Evolutionary conservation across 768 basidiomycete species (phyloP), one percentile per base, ranked within the genome.

Genomic region (Candolleomyces efflorescens): DNA sequence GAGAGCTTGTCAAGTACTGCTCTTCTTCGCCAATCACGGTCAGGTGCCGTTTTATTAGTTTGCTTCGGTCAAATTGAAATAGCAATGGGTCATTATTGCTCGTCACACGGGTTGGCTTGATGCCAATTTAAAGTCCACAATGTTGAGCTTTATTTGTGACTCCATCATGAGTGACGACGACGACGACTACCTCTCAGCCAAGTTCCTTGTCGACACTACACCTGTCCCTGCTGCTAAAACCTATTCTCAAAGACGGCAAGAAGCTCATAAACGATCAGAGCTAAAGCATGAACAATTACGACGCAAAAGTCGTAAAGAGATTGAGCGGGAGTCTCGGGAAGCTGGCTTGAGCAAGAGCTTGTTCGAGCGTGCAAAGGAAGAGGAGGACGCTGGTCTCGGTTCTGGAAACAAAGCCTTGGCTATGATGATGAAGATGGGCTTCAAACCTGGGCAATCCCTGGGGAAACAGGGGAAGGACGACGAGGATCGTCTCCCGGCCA

Each of bases 401-500:
- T 70, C 75, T 53, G 77, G 80, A 44, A 92, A 82, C 75, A 94
- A 92, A 68, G 92, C 92, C 7, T 74, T 94, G 54, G 80, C 82
- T 15, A 93, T 94, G 76, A 94, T 94, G 92, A 84, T 89, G 81
- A 93, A 90, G 74, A 94, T 94, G 92, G 92, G 92, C 0, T 94
- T 91, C 75, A 88, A 87, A 72, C 85, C 89, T 2, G 92, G 92
- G 15, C 84, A 92, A 68, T 78, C 89, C 13, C 78, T 94, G 26
- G 91, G 92, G 17, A 77, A 72, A 65, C 53, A 68, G 9, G 72
- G 73, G 10, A 65, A 54, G 55, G 32, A 32, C 59, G 15, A 65
- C 3, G 18, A 36, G n/a, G 58, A 64, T 56, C 54, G 55, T 54
- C 54, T 52, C 39, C 37, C 51, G 17, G 60, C 54, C 24, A 53